phyloP scores from a whole-genome alignment of 2,329 filamentous ascomycete species.

The Claviceps humidiphila region DNA sequence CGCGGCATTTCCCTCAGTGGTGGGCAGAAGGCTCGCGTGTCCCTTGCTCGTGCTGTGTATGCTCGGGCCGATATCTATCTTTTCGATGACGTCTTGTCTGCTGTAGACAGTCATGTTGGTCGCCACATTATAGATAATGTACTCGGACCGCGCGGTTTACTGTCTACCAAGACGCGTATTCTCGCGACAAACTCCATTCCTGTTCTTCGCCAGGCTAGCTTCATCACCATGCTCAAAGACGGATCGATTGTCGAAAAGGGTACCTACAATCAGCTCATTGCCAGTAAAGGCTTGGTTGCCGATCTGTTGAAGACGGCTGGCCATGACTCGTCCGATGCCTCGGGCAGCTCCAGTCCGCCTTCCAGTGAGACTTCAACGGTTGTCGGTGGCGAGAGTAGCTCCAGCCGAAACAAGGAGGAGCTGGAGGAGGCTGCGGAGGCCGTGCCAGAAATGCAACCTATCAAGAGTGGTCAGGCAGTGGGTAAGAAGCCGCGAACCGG shows the following conservation, averaged over 20 bases:
- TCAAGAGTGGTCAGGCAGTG: constrained; percentile 40
- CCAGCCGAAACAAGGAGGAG: constrained; percentile 45
- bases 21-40: constrained; percentile 89
- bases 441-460: constrained; percentile 62
- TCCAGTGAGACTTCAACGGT: constrained; percentile 44
- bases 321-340: constrained; percentile 35
- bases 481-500: constrained; percentile 45
- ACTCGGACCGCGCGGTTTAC: constrained; percentile 68
- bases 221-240: constrained; percentile 72
- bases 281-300: constrained; percentile 83
- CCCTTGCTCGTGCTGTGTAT: constrained; percentile 86
- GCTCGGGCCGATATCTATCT: constrained; percentile 93
- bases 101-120: constrained; percentile 96
- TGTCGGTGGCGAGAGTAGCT: constrained; percentile 34
- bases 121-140: constrained; percentile 91
- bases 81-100: constrained; percentile 85
- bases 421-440: constrained; percentile 69
- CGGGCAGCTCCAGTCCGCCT: constrained; percentile 30
- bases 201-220: constrained; percentile 78
- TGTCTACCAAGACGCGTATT: constrained; percentile 77
- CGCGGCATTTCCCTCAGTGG: constrained; percentile 91
- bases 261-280: constrained; percentile 80
- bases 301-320: constrained; percentile 70
- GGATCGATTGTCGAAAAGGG: constrained; percentile 76
- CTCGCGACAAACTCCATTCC: constrained; percentile 92